Conservation (phyloP, 257 asterid species). For the Misopates orontium region DNA sequence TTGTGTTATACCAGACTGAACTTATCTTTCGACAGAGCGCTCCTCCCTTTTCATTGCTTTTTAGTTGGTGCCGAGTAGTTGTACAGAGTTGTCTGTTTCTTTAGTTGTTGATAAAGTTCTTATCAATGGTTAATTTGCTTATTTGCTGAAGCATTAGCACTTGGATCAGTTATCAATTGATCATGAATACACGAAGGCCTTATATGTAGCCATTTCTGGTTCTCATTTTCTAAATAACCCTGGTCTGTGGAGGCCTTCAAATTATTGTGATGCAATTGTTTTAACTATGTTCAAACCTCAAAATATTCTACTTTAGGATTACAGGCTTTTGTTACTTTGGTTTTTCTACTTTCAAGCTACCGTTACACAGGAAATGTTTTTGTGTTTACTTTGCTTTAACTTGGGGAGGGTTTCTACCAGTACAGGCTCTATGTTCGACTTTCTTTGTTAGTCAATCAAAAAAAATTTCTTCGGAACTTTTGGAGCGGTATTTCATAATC, state of each 20-base stretch:
- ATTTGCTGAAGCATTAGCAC: constrained; percentile 16
- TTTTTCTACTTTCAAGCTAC: constrained; percentile 24
- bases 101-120: constrained; percentile 17
- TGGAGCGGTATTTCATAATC: constrained; percentile 1
- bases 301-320: neutral
- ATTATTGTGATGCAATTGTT: constrained; percentile 7
- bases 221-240: constrained; percentile 7
- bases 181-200: constrained; percentile 4
- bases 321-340: neutral
- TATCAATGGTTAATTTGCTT: constrained; percentile 15
- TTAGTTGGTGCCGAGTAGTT: constrained; percentile 19
- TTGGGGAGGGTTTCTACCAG: constrained; percentile 6
- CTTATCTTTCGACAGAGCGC: neutral
- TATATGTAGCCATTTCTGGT: constrained; percentile 9
- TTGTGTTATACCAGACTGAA: neutral
- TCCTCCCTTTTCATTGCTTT: constrained; percentile 7
- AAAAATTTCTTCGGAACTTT: constrained; percentile 6
- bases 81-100: constrained; percentile 12
- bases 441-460: neutral
- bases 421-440: constrained; percentile 20
- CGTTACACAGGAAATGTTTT: constrained; percentile 8
- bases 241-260: constrained; percentile 4
- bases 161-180: neutral
- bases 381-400: constrained; percentile 3
- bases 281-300: constrained; percentile 1